Evolutionary conservation across 1,139 yeast species (phyloP), one percentile per base, ranked within the genome.

Genomic region (Pichia sp.): DNA sequence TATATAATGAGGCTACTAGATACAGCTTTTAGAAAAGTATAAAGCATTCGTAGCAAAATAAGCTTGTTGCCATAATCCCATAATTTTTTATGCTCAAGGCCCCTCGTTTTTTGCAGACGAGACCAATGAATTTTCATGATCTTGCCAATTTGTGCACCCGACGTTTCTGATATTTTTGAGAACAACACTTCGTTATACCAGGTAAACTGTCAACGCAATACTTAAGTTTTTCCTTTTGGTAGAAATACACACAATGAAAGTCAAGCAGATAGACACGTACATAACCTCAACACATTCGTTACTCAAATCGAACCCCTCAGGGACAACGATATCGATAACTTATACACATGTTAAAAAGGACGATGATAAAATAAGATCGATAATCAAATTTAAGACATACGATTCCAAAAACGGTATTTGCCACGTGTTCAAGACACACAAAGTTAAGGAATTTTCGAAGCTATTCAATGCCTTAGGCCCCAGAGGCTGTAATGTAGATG

Each of bases 391-490:
- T 69, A 90, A 88, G 67, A 79, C 90, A 0, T 87, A 71, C 63
- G 93, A 90, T 65, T 83, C 95, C 1, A 76, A 73, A 16, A 76
- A 84, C 13, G 96, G 96, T 2, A 77, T 84, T 47, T 78, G 87
- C 55, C 79, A 87, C 68, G 79, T 79, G 61, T 81, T 78, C 64
- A 77, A 76, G 56, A 84, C 96, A 0, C 72, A 75, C 59, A 85
- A 85, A 63, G 72, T 78, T 49, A 90, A 90, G 69, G 97, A 90
- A 68, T 79, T 92, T 45, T 85, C 93, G 16, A 79, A 93, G 63
- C 69, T 92, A 36, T 72, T 90, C 67, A 82, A 89, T 43, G 90
- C 92, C n/a, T 67, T 90, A 52, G 97, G 97, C 0, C 97, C 97
- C 3, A 77, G 80, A 58, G 93, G 95, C 2, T 87, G 61, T 50